Conservation (phyloP, 2,329 filamentous ascomycete genomes). For the Arthrinium phaeospermum region DNA sequence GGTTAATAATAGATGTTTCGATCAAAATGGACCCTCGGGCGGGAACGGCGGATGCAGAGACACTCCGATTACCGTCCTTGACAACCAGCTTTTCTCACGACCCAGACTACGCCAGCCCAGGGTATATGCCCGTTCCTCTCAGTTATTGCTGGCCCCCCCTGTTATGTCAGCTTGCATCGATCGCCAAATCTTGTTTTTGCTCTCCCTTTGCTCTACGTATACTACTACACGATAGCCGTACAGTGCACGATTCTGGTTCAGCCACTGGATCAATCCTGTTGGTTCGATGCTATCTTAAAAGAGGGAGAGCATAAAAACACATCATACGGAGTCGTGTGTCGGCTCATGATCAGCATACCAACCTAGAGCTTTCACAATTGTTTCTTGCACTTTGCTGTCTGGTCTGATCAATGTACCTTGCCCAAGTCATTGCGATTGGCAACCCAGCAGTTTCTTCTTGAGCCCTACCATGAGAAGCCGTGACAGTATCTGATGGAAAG, state of each 20-base stretch:
- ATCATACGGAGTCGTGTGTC: background rate
- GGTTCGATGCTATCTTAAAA: background rate
- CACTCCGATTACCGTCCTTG: background rate
- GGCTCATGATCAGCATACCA: background rate
- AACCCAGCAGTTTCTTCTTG: background rate
- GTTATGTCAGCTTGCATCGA: slow-evolving; percentile 13
- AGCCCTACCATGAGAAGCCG: background rate
- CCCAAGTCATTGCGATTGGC: background rate
- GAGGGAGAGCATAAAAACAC: background rate
- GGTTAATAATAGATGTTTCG: slow-evolving; percentile 15
- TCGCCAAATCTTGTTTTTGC: slow-evolving; percentile 13
- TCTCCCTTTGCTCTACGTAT: background rate
- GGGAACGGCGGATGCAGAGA: slow-evolving; percentile 12
- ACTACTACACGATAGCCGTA: background rate
- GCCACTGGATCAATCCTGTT: background rate
- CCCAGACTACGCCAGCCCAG: slow-evolving; percentile 1
- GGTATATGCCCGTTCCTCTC: slow-evolving; percentile 11
- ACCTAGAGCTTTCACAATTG: background rate
- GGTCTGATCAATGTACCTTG: background rate
- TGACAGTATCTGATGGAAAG: background rate
- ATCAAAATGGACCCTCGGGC: background rate
- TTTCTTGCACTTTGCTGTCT: background rate
- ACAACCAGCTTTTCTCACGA: background rate
- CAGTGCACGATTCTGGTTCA: background rate
- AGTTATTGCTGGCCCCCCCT: background rate